Base-by-base conservation (phyloP, 129 eudicot genomes). In the Dittrichia graveolens region DNA sequence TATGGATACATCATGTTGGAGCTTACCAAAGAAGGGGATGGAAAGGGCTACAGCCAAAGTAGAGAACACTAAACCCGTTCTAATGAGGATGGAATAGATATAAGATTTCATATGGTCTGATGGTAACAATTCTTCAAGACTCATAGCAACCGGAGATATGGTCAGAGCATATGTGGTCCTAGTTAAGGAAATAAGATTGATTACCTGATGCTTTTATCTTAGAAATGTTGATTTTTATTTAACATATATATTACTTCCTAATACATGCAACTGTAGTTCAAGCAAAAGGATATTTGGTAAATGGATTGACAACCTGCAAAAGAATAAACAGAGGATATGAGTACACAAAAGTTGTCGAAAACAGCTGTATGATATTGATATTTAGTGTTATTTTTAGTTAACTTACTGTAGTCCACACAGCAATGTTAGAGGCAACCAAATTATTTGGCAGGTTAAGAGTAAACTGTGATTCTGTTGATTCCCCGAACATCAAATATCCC, bases 401-500 rank as follows among this genome's bases (percentile, higher is more conserved):
- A 44, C 88, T 3, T 87, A 92, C 96, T 76, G 91, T 94, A 49
- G 99, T 94, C 99, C 99, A 90, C 64, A 94, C 88, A 54, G 99
- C 99, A 79, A 94, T 79, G 34, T 90, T 94, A 13, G 98, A 82
- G 35, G 91, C 97, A 43, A 88, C 79, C 75, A 87, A 75, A 55
- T 88, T 81, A 3, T 81, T 64, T 6, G 98, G 98, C 88, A 94
- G 57, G 76, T 94, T 94, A 47, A 94, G 96, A 4, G 98, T 94
- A 71, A 85, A 94, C 61, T 94, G 97, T 8, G 98, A 94, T 57
- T 79, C 71, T 53, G 93, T 84, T 66, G 92, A 79, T 64, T 90
- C 94, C 8, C 96, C 97, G 61, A 87, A 94, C 89, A 90, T 81
- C 79, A 73, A 2, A 81, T 87, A 90, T 82, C 98, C 98, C 61